Base-by-base conservation (phyloP, 2,329 filamentous ascomycete genomes). In the Sporothrix humicola region DNA sequence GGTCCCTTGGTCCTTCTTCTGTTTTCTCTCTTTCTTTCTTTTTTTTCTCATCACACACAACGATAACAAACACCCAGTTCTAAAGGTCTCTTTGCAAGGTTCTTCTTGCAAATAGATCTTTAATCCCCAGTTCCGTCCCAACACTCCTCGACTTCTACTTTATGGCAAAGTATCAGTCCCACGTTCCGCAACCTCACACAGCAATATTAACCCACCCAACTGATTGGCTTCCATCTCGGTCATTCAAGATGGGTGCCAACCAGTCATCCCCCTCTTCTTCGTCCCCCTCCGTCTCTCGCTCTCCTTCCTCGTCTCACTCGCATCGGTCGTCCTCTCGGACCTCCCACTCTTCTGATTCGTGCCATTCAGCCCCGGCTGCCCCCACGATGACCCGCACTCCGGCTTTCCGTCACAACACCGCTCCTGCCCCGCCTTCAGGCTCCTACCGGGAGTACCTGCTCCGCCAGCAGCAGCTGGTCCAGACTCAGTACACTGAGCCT, bases 221-320 rank as follows among this genome's bases (percentile, higher is more conserved):
- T 7, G 56, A n/a, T 48, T 42, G n/a, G 42, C 10, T 17, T 10
- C 42, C 42, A 48, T 48, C n/a, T 65, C 42, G 61, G 23, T 2
- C 31, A 9, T 5, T 17, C 20, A 69, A 61, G 20, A 72, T 72
- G 70, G 70, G 70, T 42, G 44, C 58, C 46, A 42, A 44, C 58
- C 70, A 72, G 46, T 72, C 69, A 1, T 44, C 10, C 42, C 15
- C 69, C 26, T 42, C 42, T 17, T 23, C 15, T 17, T 13, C 3
- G 17, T 13, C 58, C 46, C 10, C 56, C 46, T 26, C 37, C 17
- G 3, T 42, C 31, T 10, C 58, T n/a, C 31, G 15, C 58, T n/a
- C 54, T n/a, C 17, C 58, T 0, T 61, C 61, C n/a, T 46, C 59
- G 37, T n/a, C 37, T 44, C 59, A n/a, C 59, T 42, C 59, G 6